Base-by-base conservation (phyloP, 495 filamentous ascomycete genomes). In the Penicillium fimorum region DNA sequence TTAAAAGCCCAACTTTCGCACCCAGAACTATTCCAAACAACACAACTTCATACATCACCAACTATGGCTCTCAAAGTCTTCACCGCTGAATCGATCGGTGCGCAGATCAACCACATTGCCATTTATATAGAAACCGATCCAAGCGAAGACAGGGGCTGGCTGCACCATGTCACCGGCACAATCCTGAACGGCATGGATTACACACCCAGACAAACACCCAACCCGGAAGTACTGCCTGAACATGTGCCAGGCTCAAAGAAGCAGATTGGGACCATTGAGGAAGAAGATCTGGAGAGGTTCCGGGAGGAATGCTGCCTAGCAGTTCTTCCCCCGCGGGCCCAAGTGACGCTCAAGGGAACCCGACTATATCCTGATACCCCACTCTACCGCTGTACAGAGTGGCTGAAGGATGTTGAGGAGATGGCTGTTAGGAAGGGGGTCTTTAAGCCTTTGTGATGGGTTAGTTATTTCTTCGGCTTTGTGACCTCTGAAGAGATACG, bases 371-470 rank as follows among this genome's bases (percentile, higher is more conserved):
- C 57, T 33, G 52, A 37, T 20, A 49, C 20, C 5, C 61, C 53
- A 33, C 60, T 54, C 11, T 53, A 57, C 47, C 47, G 48, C 1
- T 54, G 57, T 40, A 35, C 27, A 20, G 49, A 57, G 17, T 60
- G 53, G 57, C 29, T 60, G 30, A 55, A 38, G 27, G 61, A 57
- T 60, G 54, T 60, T 48, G 53, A 57, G 50, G 48, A 55, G 33
- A 13, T 50, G 60, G 60, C 53, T 32, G 32, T 60, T 29, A 37
- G 54, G 37, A 57, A 50, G 40, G 61, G 61, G 33, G 60, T 63
- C n/a, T 52, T 57, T 17, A 54, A 51, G 40, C 50, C 30, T 11
- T 1, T 47, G 3, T 37, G 22, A 54, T 6, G 17, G 20, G 20
- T 25, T 29, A 17, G 49, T 41, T 51, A 6, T 15, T 41, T 27